Base-by-base conservation (phyloP, 2,329 filamentous ascomycete genomes). In the Trichoderma pleuroti region DNA sequence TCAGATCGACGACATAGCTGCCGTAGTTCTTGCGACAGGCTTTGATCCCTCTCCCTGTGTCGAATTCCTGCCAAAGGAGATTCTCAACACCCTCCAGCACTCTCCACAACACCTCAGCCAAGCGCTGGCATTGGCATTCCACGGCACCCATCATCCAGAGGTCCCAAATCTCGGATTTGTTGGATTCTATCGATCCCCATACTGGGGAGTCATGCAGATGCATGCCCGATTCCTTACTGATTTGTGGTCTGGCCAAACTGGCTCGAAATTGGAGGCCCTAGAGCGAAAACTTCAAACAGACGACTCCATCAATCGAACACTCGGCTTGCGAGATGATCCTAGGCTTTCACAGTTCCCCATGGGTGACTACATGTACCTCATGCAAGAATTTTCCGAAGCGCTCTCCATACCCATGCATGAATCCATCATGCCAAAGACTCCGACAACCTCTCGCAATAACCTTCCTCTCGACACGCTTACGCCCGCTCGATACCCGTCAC, bases 121-220 rank as follows among this genome's bases (percentile, higher is more conserved):
- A n/a, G 89, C 90, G 0, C 78, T 93, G 1, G 86, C 91, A 0
- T 83, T 96, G 0, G 88, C 91, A 26, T 90, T 91, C 63, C 90
- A 92, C 73, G 88, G 87, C 1, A 90, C 90, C 0, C 83, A 90
- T 69, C 87, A 90, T 71, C 85, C 86, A 0, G 81, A 84, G 0
- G 79, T 94, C 0, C 86, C 90, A 0, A 87, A 86, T 7, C 81
- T 96, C 0, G 92, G 92, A 0, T 94, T 96, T 75, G 90, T 96
- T 1, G 93, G 93, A 0, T 93, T 94, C 80, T 97, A 97, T 77
- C 87, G 93, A 72, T 92, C 92, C 0, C 92, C 93, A 0, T 96
- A 93, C 78, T 97, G 93, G 93, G 91, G 91, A 1, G 89, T 94
- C 0, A 93, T 95, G 86, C 93, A 96, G 78, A 92, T 94, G 91